Evolutionary conservation across 257 asterid genomes (phyloP), one percentile per base, ranked within the genome.

Genomic region (Catharanthus roseus): DNA sequence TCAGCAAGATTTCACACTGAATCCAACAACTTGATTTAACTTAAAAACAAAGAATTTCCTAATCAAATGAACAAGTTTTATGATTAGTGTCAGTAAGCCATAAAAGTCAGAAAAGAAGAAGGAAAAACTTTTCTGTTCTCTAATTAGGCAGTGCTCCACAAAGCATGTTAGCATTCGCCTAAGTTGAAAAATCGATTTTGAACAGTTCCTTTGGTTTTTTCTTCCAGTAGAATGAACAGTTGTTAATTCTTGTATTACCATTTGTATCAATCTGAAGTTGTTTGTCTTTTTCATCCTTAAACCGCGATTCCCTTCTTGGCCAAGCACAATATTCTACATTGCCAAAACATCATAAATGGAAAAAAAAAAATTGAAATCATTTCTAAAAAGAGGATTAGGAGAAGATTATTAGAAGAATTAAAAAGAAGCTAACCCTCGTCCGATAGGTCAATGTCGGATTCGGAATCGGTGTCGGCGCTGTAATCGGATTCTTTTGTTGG

Each of bases 391-490:
- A 70, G 12, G 54, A 34, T 3, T 39, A 50, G 31, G 42, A 41
- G 31, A 7, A 50, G n/a, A n/a, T n/a, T n/a, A 68, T 23, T 5
- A 41, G 38, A 9, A 41, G 38, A 9, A 11, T 12, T 28, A n/a
- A 53, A 57, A 24, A 16, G 6, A 73, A 68, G 68, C 73, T 61
- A 62, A 86, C 92, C 92, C n/a, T 84, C 75, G 0, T 83, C 96
- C 18, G 89, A 83, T 60, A 85, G 61, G 31, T 80, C 87, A 28
- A 86, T 71, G 50, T 33, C 74, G 33, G 69, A 0, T 18, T 71
- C 87, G n/a, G 82, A 67, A 39, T 85, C 88, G 3, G 89, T 70
- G 58, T 90, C 98, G 47, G 97, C 98, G 39, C 96, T 81, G 78
- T 82, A 92, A 75, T 92, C 98, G 47, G 89, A 80, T 47, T 86